phyloP scores from a whole-genome alignment of 306 rosid species.

The Cucurbita pepo region DNA sequence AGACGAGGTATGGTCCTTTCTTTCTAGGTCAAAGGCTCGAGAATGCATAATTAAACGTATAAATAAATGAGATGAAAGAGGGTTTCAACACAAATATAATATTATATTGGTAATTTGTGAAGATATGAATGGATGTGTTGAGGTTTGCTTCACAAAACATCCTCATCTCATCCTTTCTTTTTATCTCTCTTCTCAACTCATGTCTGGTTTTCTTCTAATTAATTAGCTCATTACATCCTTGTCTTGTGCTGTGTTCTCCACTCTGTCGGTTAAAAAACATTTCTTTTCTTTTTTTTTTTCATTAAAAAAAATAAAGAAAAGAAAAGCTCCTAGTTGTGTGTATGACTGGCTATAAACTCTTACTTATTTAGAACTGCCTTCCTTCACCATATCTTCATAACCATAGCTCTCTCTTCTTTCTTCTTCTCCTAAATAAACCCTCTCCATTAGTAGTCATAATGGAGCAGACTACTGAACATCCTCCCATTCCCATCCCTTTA shows the following conservation, averaged over 20 bases:
- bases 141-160: too few relatives aligned
- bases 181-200: not conserved
- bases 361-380: conserved; percentile 31
- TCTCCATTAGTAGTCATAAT: not conserved
- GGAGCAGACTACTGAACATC: conserved; percentile 42
- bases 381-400: conserved; percentile 1
- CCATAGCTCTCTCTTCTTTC: not conserved
- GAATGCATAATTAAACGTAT: too few relatives aligned
- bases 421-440: not conserved
- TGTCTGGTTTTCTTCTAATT: not conserved
- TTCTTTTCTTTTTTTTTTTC: not conserved
- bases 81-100: too few relatives aligned
- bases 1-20: too few relatives aligned
- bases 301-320: not conserved
- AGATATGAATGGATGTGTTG: too few relatives aligned
- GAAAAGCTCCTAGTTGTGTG: not conserved
- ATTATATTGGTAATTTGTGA: too few relatives aligned
- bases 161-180: not conserved
- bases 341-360: not conserved
- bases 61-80: too few relatives aligned
- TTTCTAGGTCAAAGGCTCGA: too few relatives aligned
- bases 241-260: conserved; percentile 10
- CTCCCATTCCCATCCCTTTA: conserved; percentile 43
- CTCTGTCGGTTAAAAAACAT: conserved; percentile 18
- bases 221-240: not conserved